A percentile compares a stretch with the other conserved stretches of the same genome.
These are phyloP conservation scores for Pseudopyrenochaeta lycopersici DNA, from an alignment of 2,329 filamentous ascomycete genomes.

Conservation along the genomic window DNA sequence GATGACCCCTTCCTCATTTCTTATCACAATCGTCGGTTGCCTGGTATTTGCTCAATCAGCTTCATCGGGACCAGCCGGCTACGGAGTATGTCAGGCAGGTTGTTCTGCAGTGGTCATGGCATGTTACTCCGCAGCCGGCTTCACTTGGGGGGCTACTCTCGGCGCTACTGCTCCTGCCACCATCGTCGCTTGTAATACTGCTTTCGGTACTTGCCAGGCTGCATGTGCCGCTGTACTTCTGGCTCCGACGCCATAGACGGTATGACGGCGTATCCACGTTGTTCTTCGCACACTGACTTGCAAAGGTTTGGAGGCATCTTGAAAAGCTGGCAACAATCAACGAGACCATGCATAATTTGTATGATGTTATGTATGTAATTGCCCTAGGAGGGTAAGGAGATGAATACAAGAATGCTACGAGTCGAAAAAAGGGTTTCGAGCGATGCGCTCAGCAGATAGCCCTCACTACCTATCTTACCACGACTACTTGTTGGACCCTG, in stretches of 20 bases:
- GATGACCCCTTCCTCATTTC: not conserved
- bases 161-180: slow-evolving; percentile 52
- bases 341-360: too few relatives aligned
- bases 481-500: too few relatives aligned
- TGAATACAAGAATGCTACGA: too few relatives aligned
- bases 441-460: too few relatives aligned
- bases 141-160: slow-evolving; percentile 52
- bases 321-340: too few relatives aligned
- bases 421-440: too few relatives aligned
- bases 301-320: too few relatives aligned
- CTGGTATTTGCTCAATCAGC: slow-evolving; percentile 3
- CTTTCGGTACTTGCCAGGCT: slow-evolving; percentile 57
- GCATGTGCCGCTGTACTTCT: slow-evolving; percentile 53
- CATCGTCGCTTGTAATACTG: slow-evolving; percentile 56
- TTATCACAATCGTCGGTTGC: not conserved
- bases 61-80: slow-evolving; percentile 46
- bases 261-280: not conserved
- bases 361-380: too few relatives aligned
- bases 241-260: slow-evolving; percentile 40
- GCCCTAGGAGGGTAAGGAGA: too few relatives aligned
- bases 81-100: slow-evolving; percentile 59
- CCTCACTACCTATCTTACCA: too few relatives aligned
- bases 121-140: slow-evolving; percentile 58
- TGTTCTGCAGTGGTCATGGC: slow-evolving; percentile 57
- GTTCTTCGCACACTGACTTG: not conserved